phyloP scores from a whole-genome alignment of 2,329 filamentous ascomycete species.

The Pseudogymnoascus sp. region DNA sequence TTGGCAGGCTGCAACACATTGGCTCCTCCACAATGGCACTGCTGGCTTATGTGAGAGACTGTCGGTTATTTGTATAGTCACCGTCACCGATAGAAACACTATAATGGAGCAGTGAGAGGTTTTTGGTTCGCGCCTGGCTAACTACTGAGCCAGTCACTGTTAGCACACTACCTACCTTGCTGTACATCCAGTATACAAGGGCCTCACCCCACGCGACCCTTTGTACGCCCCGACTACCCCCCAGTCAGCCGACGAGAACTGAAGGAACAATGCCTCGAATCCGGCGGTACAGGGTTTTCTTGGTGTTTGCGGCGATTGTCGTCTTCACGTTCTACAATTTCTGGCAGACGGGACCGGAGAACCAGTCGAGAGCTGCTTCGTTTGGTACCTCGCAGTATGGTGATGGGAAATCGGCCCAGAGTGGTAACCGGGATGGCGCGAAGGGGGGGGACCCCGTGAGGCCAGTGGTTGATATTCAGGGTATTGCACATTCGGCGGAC shows the following conservation, averaged over 20 bases:
- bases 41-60: not conserved
- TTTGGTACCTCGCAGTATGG: not conserved
- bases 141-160: not conserved
- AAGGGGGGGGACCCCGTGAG: not conserved
- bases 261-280: conserved; percentile 43
- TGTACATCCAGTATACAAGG: not conserved
- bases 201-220: conserved; percentile 4
- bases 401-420: not conserved
- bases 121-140: not conserved
- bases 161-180: not conserved
- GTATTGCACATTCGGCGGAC: not conserved
- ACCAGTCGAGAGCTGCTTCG: not conserved
- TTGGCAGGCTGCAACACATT: not conserved
- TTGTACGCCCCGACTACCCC: not conserved
- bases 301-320: conserved; percentile 46
- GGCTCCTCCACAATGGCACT: not conserved
- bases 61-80: not conserved
- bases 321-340: conserved; percentile 31
- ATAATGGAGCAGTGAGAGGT: not conserved
- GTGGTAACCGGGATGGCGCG: not conserved
- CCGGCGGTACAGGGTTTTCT: conserved; percentile 53
- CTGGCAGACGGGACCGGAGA: not conserved
- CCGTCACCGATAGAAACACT: not conserved
- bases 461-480: not conserved
- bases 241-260: not conserved